phyloP scores from a whole-genome alignment of 2,329 filamentous ascomycete genomes.

The Colletotrichum abscissum region DNA sequence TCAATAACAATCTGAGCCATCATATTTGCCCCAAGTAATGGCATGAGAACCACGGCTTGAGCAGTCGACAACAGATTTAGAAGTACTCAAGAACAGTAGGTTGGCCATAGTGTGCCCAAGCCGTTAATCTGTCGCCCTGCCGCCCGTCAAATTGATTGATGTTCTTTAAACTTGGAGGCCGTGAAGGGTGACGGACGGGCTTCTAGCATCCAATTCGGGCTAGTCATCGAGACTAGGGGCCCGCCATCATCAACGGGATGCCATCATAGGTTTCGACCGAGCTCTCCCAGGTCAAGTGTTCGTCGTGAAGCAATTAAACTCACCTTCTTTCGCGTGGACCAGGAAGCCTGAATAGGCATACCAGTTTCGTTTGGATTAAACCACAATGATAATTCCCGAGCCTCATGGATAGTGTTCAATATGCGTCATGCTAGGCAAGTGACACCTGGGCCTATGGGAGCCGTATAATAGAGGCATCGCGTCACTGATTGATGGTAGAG shows the following conservation, averaged over 20 bases:
- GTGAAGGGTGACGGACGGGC: conserved; percentile 18
- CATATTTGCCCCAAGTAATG: conserved; percentile 23
- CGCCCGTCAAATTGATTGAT: conserved; percentile 10
- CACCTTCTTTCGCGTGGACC: conserved; percentile 9
- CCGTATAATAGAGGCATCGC: conserved; percentile 14
- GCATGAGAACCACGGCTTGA: conserved; percentile 14
- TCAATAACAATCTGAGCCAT: conserved; percentile 16
- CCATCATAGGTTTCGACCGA: conserved; percentile 23
- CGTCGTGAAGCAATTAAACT: conserved; percentile 20
- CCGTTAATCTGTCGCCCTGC: conserved; percentile 2
- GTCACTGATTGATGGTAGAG: conserved; percentile 23
- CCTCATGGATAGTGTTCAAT: conserved; percentile 1
- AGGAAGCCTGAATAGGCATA: neutral
- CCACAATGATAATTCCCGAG: conserved; percentile 10
- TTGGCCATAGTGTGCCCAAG: neutral
- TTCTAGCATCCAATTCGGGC: neutral
- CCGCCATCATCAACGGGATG: conserved; percentile 7
- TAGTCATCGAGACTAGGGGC: conserved; percentile 8
- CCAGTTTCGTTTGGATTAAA: neutral
- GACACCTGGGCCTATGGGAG: neutral
- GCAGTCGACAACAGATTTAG: neutral
- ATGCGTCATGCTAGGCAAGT: conserved; percentile 20
- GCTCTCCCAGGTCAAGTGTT: conserved; percentile 18
- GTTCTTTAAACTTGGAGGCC: neutral
- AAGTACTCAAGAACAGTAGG: neutral